Percentiles rank a stretch among this genome's conserved stretches.
phyloP scores from a whole-genome alignment of 1,284 basidiomycete genomes.

The Malassezia sp. region DNA sequence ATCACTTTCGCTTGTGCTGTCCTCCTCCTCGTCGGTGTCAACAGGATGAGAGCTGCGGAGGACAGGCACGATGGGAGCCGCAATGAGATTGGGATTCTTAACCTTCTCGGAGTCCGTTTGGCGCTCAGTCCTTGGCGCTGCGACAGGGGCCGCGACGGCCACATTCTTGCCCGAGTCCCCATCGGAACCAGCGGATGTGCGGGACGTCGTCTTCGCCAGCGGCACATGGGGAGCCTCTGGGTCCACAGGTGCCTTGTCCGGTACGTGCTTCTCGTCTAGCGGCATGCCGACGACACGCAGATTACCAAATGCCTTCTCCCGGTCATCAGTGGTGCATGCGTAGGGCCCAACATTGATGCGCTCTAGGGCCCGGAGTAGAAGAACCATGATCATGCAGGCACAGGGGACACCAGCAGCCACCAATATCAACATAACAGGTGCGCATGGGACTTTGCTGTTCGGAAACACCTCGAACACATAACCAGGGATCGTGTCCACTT shows the following conservation, averaged over 20 bases:
- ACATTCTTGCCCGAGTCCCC: neutral
- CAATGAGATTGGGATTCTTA: slow-evolving; percentile 11
- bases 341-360: neutral
- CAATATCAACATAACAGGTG: neutral
- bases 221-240: neutral
- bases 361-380: neutral
- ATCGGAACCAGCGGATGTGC: neutral
- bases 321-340: neutral
- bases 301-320: slow-evolving; percentile 8
- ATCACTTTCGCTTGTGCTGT: neutral
- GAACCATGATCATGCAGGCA: neutral
- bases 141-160: neutral
- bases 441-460: slow-evolving; percentile 5
- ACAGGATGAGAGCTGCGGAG: slow-evolving; percentile 9
- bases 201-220: neutral
- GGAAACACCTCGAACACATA: slow-evolving; percentile 13
- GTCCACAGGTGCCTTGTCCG: too few species aligned
- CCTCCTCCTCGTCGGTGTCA: neutral
- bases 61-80: slow-evolving; percentile 15
- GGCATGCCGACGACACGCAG: slow-evolving; percentile 12
- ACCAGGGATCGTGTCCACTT: too few species aligned
- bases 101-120: too few species aligned
- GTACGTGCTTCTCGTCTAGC: too few species aligned
- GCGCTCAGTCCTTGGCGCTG: too few species aligned
- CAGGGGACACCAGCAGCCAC: slow-evolving; percentile 2